Conservation (phyloP, 768 basidiomycete species). For the Suillus spraguei region DNA sequence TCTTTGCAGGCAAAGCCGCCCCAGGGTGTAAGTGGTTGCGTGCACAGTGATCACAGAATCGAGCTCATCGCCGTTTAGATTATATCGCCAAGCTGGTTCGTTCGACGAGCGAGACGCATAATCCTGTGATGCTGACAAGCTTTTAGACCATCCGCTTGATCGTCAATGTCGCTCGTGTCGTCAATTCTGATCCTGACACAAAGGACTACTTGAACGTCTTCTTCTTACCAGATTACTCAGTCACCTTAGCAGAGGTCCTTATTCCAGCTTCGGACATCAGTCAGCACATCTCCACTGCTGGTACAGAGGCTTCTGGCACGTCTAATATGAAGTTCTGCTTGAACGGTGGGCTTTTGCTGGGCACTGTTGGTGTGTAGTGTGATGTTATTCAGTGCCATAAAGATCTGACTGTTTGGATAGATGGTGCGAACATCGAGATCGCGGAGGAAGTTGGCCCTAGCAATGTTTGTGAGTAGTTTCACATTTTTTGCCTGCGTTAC, state of each 20-base stretch:
- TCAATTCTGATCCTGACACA: conserved; percentile 80
- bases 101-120: conserved; percentile 4
- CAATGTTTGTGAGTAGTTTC: conserved; percentile 76
- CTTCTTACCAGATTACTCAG: conserved; percentile 97
- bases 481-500: background rate
- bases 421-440: conserved; percentile 97
- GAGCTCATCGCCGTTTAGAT: conserved; percentile 44
- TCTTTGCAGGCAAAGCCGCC: conserved; percentile 98
- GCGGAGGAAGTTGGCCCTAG: conserved; percentile 93
- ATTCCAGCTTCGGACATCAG: conserved; percentile 94
- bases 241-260: conserved; percentile 79
- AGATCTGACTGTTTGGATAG: conserved; percentile 32
- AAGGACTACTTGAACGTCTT: conserved; percentile 84
- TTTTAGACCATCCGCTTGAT: conserved; percentile 86
- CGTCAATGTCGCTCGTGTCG: conserved; percentile 78
- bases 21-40: conserved; percentile 65
- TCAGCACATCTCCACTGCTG: conserved; percentile 97
- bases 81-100: conserved; percentile 88
- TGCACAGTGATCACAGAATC: background rate
- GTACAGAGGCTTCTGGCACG: conserved; percentile 86
- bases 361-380: conserved; percentile 63
- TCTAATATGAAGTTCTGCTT: conserved; percentile 91
- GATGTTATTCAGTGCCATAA: background rate
- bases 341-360: conserved; percentile 87
- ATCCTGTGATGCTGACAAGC: conserved; percentile 3